Percentiles rank a stretch among this genome's conserved stretches.
phyloP scores from a whole-genome alignment of 1,284 basidiomycete genomes.

The Ganoderma lucidum region DNA sequence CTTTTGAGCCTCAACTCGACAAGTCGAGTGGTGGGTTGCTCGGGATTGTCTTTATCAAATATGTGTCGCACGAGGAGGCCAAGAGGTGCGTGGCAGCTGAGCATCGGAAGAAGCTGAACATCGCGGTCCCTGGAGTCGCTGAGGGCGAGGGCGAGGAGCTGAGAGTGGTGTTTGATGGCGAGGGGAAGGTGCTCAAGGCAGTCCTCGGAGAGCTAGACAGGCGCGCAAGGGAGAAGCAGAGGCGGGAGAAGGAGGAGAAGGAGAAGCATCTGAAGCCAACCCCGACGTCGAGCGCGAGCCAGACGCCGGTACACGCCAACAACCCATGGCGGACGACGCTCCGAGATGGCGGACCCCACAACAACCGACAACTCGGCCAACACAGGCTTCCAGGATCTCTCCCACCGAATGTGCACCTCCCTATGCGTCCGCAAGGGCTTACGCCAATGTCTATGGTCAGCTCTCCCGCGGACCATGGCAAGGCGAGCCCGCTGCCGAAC shows the following conservation, averaged over 20 bases:
- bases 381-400: slow-evolving; percentile 21
- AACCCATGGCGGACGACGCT: slow-evolving; percentile 34
- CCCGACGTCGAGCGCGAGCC: slow-evolving; percentile 36
- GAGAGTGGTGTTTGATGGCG: slow-evolving; percentile 68
- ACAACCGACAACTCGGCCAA: slow-evolving; percentile 12
- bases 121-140: slow-evolving; percentile 42
- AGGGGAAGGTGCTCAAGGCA: slow-evolving; percentile 63
- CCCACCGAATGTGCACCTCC: slow-evolving; percentile 27
- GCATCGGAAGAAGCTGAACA: slow-evolving; percentile 58
- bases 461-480: slow-evolving; percentile 24
- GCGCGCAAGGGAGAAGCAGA: slow-evolving; percentile 56
- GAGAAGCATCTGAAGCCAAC: slow-evolving; percentile 37
- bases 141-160: slow-evolving; percentile 51
- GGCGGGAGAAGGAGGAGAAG: slow-evolving; percentile 45
- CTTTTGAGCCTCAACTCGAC: slow-evolving; percentile 86
- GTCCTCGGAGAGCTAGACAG: slow-evolving; percentile 69
- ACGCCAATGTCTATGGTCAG: slow-evolving; percentile 25
- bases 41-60: slow-evolving; percentile 86
- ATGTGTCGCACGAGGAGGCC: slow-evolving; percentile 65
- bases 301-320: slow-evolving; percentile 33
- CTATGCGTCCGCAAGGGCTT: slow-evolving; percentile 31
- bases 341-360: slow-evolving; percentile 18
- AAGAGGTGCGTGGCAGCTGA: slow-evolving; percentile 68
- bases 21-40: slow-evolving; percentile 82
- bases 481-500: slow-evolving; percentile 25